These are phyloP conservation scores for Termitomyces bulborhizus DNA, from an alignment of 768 basidiomycete species.

Conservation along the genomic window DNA sequence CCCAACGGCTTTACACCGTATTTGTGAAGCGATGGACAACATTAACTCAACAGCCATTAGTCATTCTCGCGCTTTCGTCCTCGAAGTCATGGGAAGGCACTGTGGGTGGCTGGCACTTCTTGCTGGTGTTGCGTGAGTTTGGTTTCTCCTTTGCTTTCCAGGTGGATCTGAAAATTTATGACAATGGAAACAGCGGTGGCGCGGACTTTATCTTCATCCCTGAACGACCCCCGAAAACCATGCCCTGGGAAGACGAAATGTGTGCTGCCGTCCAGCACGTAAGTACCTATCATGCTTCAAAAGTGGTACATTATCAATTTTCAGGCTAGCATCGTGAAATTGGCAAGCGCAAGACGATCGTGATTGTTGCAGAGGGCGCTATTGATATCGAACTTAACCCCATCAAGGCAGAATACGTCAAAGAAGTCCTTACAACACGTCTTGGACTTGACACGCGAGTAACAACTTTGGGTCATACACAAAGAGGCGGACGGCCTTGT, in stretches of 20 bases:
- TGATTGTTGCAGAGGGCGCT: constrained; percentile 97
- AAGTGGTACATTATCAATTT: neutral
- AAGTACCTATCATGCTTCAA: constrained; percentile 19
- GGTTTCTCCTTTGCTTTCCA: neutral
- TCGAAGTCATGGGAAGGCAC: constrained; percentile 99
- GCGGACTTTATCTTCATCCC: constrained; percentile 99
- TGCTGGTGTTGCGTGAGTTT: constrained; percentile 78
- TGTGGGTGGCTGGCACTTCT: constrained; percentile 97
- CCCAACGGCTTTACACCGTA: constrained; percentile 92
- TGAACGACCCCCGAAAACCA: constrained; percentile 73
- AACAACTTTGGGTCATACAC: constrained; percentile 95
- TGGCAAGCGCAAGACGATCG: constrained; percentile 97
- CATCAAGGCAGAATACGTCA: constrained; percentile 87
- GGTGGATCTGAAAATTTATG: neutral
- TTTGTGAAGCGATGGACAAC: constrained; percentile 97
- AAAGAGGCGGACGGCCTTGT: constrained; percentile 91
- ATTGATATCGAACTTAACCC: constrained; percentile 83
- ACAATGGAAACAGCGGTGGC: constrained; percentile 49
- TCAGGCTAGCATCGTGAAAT: constrained; percentile 70
- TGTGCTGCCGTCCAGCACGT: constrained; percentile 79
- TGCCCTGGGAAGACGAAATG: constrained; percentile 91
- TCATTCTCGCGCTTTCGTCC: constrained; percentile 95
- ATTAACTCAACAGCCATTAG: constrained; percentile 96
- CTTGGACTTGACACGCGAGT: constrained; percentile 94
- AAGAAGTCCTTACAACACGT: constrained; percentile 78